Conservation (phyloP, 2,329 filamentous ascomycete genomes). For the Magnaporthales sp. region DNA sequence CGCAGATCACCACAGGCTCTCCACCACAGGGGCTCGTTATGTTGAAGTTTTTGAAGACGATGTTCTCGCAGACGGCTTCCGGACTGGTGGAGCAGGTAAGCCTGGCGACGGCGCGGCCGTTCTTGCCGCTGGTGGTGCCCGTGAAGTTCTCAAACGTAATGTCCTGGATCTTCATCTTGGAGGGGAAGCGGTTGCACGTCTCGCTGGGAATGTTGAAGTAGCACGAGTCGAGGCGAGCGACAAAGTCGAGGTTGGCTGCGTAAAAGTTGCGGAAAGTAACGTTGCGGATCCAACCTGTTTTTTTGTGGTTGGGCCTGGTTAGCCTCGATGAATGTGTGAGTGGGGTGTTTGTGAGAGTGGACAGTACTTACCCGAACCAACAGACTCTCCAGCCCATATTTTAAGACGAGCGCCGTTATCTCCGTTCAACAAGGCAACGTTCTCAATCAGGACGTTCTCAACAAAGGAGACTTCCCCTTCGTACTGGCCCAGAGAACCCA, state of each 20-base stretch:
- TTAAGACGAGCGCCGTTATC: conserved; percentile 51
- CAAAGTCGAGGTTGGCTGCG: conserved; percentile 45
- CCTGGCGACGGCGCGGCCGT: conserved; percentile 44
- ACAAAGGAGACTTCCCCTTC: conserved; percentile 44
- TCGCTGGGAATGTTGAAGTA: conserved; percentile 24
- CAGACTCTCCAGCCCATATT: conserved; percentile 48
- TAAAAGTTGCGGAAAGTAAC: conserved; percentile 54
- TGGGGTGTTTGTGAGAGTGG: neutral
- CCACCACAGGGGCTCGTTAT: conserved; percentile 39
- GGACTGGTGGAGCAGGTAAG: conserved; percentile 44
- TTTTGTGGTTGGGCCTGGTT: conserved; percentile 14
- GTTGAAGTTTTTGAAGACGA: conserved; percentile 44
- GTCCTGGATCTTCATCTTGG: conserved; percentile 49
- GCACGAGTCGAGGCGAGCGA: conserved; percentile 44
- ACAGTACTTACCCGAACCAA: conserved; percentile 24
- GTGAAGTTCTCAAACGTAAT: conserved; percentile 50
- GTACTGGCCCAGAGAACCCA: conserved; percentile 52
- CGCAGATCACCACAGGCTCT: conserved; percentile 38
- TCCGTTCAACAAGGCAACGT: conserved; percentile 43
- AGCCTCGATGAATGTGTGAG: no score
- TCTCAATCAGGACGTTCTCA: conserved; percentile 48
- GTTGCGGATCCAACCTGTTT: conserved; percentile 49
- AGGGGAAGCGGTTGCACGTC: conserved; percentile 15
- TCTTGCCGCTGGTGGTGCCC: conserved; percentile 22
- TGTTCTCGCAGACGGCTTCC: conserved; percentile 45